phyloP scores from a whole-genome alignment of 2,329 filamentous ascomycete genomes.

The Lachnellula occidentalis region DNA sequence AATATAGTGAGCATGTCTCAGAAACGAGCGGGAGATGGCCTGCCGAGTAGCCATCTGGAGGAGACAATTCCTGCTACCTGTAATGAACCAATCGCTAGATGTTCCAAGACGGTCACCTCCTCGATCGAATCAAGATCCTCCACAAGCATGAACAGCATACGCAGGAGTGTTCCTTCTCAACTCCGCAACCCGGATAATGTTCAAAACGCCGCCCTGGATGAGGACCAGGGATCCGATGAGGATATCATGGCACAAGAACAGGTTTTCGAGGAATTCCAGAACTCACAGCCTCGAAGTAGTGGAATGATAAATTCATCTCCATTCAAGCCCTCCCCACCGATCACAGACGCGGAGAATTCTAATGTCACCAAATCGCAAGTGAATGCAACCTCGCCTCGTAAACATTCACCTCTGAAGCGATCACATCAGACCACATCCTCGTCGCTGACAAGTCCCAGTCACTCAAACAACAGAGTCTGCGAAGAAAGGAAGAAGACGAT shows the following conservation, averaged over 20 bases:
- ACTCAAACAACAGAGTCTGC: no score
- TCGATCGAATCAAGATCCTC: not conserved
- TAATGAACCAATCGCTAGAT: not conserved
- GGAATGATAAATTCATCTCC: not conserved
- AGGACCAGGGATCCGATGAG: not conserved
- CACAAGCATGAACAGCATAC: not conserved
- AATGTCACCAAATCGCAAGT: not conserved
- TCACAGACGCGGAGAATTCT: not conserved
- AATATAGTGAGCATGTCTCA: not conserved
- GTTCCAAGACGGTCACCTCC: not conserved
- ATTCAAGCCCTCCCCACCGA: not conserved
- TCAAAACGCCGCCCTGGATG: not conserved
- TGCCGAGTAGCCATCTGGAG: no score
- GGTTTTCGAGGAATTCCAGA: not conserved
- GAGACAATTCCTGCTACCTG: slow-evolving; percentile 5
- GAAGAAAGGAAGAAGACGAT: no score
- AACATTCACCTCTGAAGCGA: not conserved
- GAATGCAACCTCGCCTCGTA: not conserved
- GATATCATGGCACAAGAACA: not conserved
- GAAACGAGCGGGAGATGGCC: not conserved
- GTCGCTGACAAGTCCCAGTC: not conserved
- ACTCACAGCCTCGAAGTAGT: not conserved
- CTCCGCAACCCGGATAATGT: not conserved
- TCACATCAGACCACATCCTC: not conserved
- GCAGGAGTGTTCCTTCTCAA: not conserved